Evolutionary conservation across 768 basidiomycete species (phyloP).

Genomic region (Rhizopogon vulgaris): DNA sequence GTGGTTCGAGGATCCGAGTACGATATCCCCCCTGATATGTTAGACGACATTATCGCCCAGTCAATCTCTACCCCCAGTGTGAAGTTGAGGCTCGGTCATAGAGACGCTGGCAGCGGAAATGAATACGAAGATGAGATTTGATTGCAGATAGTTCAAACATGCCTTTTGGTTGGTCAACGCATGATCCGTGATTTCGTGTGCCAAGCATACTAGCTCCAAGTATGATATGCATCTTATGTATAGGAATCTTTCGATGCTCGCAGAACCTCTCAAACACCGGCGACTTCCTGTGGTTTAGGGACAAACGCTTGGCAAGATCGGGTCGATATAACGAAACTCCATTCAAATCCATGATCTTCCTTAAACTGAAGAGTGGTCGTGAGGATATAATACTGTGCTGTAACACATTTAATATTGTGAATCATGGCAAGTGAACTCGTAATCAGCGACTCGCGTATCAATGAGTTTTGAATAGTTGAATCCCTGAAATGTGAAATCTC

Average conservation of each 20-base stretch:
- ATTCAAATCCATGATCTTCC: no score
- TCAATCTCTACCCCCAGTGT: constrained; percentile 31
- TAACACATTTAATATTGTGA: background rate
- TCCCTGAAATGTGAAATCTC: background rate
- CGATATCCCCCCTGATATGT: constrained; percentile 57
- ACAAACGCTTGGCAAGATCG: no score
- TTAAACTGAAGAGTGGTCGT: background rate
- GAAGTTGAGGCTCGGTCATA: constrained; percentile 14
- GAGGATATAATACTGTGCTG: background rate
- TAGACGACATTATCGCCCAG: constrained; percentile 62
- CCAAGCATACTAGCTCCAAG: background rate
- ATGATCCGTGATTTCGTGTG: background rate
- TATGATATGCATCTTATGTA: no score
- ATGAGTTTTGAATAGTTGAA: background rate
- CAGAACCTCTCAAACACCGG: background rate
- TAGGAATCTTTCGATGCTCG: background rate
- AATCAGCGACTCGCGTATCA: background rate
- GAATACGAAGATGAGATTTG: constrained; percentile 20
- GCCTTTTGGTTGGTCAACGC: background rate
- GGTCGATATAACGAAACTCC: background rate
- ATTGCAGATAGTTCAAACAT: background rate
- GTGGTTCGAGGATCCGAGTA: constrained; percentile 69
- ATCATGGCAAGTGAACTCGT: background rate
- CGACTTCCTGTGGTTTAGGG: background rate
- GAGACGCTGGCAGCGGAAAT: constrained; percentile 18